Evolutionary conservation across 306 rosid genomes (phyloP).

Genomic region (Casuarina equisetifolia): DNA sequence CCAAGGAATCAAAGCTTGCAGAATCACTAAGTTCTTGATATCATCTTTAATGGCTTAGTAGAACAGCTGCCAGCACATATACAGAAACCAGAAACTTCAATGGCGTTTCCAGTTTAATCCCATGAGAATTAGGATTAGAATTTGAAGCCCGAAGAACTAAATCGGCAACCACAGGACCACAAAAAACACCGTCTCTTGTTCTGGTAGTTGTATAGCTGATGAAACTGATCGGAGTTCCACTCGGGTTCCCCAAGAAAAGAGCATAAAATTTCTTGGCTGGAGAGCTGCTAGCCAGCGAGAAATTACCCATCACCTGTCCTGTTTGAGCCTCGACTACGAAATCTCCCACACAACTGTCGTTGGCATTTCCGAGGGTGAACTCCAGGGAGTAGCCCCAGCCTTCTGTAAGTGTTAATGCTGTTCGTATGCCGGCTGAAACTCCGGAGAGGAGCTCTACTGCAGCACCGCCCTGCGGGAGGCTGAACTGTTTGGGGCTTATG

Average conservation of each 20-base stretch:
- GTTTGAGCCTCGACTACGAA: conserved; percentile 36
- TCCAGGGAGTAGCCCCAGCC: conserved; percentile 32
- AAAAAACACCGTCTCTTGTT: conserved; percentile 34
- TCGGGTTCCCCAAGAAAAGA: conserved; percentile 29
- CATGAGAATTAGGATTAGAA: conserved; percentile 3
- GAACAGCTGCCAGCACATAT: conserved; percentile 6
- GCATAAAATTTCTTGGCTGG: conserved; percentile 30
- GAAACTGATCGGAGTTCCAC: conserved; percentile 21
- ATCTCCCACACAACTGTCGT: conserved; percentile 28
- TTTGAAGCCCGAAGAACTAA: conserved; percentile 21
- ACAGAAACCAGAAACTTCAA: conserved; percentile 27
- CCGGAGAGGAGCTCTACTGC: conserved; percentile 40
- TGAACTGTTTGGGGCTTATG: conserved; percentile 33
- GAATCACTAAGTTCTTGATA: neutral
- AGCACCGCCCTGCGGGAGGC: conserved; percentile 41
- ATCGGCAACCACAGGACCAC: conserved; percentile 44
- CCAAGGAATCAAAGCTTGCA: too few relatives aligned
- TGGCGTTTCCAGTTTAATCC: conserved; percentile 13
- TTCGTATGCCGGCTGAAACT: conserved; percentile 35
- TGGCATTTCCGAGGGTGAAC: conserved; percentile 41
- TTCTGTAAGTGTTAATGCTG: conserved; percentile 17
- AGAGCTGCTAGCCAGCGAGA: conserved; percentile 31
- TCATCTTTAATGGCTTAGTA: neutral
- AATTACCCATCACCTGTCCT: conserved; percentile 28
- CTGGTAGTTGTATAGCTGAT: conserved; percentile 25